Evolutionary conservation across 192 early-diverging fungal genomes (phyloP).

Genomic region (Coemansia sp.): DNA sequence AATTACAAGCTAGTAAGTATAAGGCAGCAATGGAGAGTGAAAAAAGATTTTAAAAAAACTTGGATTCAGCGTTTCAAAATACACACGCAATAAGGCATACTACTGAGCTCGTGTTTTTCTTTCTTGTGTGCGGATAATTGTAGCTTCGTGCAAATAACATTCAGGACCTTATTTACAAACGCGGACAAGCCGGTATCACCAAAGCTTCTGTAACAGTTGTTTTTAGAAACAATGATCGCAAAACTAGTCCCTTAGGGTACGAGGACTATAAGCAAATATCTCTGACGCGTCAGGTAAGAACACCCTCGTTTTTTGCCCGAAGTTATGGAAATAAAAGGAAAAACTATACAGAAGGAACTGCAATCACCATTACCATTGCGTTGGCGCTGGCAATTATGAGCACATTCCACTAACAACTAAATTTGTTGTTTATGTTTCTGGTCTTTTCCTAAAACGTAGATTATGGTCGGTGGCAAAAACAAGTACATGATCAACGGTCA

Average conservation of each 20-base stretch:
- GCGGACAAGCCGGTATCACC: slow-evolving; percentile 97
- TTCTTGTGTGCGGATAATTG: too few relatives aligned
- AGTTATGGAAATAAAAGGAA: too few relatives aligned
- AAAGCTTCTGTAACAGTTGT: slow-evolving; percentile 97
- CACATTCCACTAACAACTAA: too few relatives aligned
- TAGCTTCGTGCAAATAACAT: slow-evolving; percentile 84
- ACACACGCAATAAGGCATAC: background rate
- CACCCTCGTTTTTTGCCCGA: too few relatives aligned
- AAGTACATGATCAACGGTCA: slow-evolving; percentile 98
- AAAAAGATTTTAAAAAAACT: too few relatives aligned
- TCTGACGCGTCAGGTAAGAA: slow-evolving; percentile 88
- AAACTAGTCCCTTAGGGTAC: slow-evolving; percentile 85
- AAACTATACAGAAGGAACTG: too few relatives aligned
- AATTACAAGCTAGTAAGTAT: slow-evolving; percentile 80
- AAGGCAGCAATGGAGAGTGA: background rate
- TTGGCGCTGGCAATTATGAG: too few relatives aligned
- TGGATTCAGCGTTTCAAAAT: background rate
- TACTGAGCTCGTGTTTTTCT: background rate
- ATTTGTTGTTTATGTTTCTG: too few relatives aligned
- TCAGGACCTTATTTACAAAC: slow-evolving; percentile 97
- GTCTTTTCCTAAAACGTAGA: slow-evolving; percentile 21
- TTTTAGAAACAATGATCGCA: slow-evolving; percentile 88
- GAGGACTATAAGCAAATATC: slow-evolving; percentile 83
- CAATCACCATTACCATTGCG: too few relatives aligned
- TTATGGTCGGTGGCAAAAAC: slow-evolving; percentile 86